Conservation (phyloP, 768 basidiomycete genomes). For the Tricholoma flavovirens region DNA sequence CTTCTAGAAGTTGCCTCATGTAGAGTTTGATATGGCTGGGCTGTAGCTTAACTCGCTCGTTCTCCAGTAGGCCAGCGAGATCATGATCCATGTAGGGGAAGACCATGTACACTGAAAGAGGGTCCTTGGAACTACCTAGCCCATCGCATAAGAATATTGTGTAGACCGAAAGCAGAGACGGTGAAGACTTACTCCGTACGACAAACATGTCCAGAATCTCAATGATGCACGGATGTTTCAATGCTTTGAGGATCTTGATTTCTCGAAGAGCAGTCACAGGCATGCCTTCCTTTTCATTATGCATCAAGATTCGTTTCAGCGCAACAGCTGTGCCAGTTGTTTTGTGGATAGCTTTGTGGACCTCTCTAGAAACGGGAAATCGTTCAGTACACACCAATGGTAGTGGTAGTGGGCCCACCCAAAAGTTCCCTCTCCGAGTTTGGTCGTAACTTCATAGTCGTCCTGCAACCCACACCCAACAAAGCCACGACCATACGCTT, state of each 20-base stretch:
- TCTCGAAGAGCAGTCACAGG: constrained; percentile 95
- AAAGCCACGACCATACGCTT: constrained; percentile 64
- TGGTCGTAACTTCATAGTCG: constrained; percentile 78
- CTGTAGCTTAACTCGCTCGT: constrained; percentile 78
- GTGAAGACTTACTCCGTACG: constrained; percentile 53
- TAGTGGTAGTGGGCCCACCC: constrained; percentile 52
- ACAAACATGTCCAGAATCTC: constrained; percentile 92
- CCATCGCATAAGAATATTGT: not conserved
- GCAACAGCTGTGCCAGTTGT: constrained; percentile 64
- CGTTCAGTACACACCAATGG: constrained; percentile 2
- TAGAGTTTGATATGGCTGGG: constrained; percentile 91
- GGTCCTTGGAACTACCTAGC: constrained; percentile 60
- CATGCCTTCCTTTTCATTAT: constrained; percentile 95
- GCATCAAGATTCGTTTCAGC: constrained; percentile 92
- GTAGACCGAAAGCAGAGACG: not conserved
- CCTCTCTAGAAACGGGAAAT: constrained; percentile 51
- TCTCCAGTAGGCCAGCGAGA: constrained; percentile 89
- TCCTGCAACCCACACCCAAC: constrained; percentile 63
- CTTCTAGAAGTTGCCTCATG: constrained; percentile 94
- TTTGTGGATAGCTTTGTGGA: constrained; percentile 79
- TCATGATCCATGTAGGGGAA: constrained; percentile 99
- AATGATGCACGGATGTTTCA: constrained; percentile 83
- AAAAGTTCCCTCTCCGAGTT: constrained; percentile 96
- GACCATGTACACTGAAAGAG: constrained; percentile 93
- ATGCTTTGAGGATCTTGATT: constrained; percentile 91